A percentile compares a stretch with the other conserved stretches of the same genome.
phyloP scores from a whole-genome alignment of 108 stramenopile species.

The Pseudonitzschia pungens region DNA sequence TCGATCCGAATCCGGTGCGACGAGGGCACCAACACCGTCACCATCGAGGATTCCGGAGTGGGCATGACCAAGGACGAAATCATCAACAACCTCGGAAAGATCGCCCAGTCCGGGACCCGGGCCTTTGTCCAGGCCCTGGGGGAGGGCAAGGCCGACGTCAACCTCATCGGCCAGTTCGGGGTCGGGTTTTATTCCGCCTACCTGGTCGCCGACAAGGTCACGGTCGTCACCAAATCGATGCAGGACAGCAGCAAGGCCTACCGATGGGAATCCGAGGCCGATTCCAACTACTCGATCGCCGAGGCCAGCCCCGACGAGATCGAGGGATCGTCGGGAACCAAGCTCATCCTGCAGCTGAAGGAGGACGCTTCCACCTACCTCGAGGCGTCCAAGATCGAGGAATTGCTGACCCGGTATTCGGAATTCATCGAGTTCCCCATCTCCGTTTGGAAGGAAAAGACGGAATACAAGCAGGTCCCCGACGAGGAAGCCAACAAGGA shows the following conservation, averaged over 20 bases:
- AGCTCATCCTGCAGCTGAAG: constrained; percentile 86
- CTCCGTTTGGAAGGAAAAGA: constrained; percentile 92
- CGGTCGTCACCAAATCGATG: constrained; percentile 91
- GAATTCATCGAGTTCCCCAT: constrained; percentile 98
- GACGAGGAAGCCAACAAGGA: constrained; percentile 95
- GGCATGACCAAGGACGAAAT: constrained; percentile 96
- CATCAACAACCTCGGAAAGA: constrained; percentile 93
- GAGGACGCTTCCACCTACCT: constrained; percentile 82
- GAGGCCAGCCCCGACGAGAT: constrained; percentile 54
- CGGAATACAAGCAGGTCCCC: constrained; percentile 92
- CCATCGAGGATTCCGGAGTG: constrained; percentile 94
- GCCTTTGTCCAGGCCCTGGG: constrained; percentile 88
- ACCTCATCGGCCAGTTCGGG: constrained; percentile 98
- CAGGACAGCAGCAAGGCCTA: constrained; percentile 57
- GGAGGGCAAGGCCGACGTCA: constrained; percentile 76
- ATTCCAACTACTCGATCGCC: constrained; percentile 73
- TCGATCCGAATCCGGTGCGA: constrained; percentile 80
- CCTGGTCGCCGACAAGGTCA: constrained; percentile 93
- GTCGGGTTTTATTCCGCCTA: constrained; percentile 99
- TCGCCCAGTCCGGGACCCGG: constrained; percentile 91
- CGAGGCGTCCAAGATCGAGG: constrained; percentile 74
- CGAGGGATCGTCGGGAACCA: constrained; percentile 72
- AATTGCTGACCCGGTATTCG: constrained; percentile 83
- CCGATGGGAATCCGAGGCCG: constrained; percentile 80
- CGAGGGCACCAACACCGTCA: constrained; percentile 74